Evolutionary conservation across 176 grass and related monocot genomes (phyloP).

Genomic region (Zea mays): Zm-B73-REFERENCE-NAM-5.0 NC_050097.1:203519001-203519500

Average conservation of each 20-base stretch:
- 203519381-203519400: constrained; percentile 4
- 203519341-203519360: background rate
- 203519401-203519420: background rate
- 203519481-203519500: too few species aligned
- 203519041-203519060: constrained; percentile 24
- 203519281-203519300: background rate
- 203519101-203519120: constrained; percentile 50
- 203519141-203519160: constrained; percentile 39
- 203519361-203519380: background rate
- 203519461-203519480: too few species aligned
- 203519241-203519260: constrained; percentile 34
- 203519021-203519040: constrained; percentile 51
- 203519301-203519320: constrained; percentile 2
- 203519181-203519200: constrained; percentile 59
- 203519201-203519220: constrained; percentile 40
- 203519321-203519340: background rate
- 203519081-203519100: constrained; percentile 8
- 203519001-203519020: constrained; percentile 18
- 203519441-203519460: constrained; percentile 2
- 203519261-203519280: constrained; percentile 2
- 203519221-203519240: constrained; percentile 49
- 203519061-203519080: constrained; percentile 50
- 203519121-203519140: constrained; percentile 48
- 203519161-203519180: constrained; percentile 33
- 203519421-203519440: background rate